Evolutionary conservation across 805 yeast genomes (phyloP), one percentile per base, ranked within the genome.

Genomic region (Lachancea sp.): DNA sequence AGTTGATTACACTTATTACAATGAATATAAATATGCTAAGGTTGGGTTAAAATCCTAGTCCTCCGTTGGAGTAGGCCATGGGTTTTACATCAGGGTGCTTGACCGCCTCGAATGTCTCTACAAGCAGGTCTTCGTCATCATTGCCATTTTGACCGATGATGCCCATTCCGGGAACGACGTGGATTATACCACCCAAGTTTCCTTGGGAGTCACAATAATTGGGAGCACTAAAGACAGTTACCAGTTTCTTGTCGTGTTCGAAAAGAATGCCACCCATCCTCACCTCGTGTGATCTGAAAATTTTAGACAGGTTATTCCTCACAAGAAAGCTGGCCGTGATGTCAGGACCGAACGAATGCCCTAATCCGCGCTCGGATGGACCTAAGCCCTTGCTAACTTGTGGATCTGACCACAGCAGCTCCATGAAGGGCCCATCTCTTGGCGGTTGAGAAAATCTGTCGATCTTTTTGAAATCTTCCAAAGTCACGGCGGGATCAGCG

Each of bases 161-260:
- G 38, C 45, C 67, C 23, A 71, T 64, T 9, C 58, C 59, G 19
- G 67, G 67, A 5, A 54, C 56, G 49, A 90, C 74, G 55, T 88
- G 83, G 45, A 92, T 81, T 41, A 83, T 83, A 8, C 94, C 97
- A 39, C 97, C 99, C 49, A 77, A 63, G 63, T 92, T 92, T 11
- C 95, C 95, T 41, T 86, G 88, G 12, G 81, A 69, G 60, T 92
- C 99, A 67, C 97, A 90, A 63, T 90, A 90, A 61, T 92, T 90
- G 25, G 99, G 99, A 0, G 99, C 99, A 62, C 94, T 81, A 63
- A 92, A 92, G n/a, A 92, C 95, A 0, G 99, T 92, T 39, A 88
- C 77, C 38, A 92, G 74, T 49, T 78, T 72, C 9, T 94, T 95
- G 43, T 83, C 72, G 56, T 92, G 99, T 58, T 90, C 97, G 34